Percentiles rank a stretch among this genome's conserved stretches.
Conservation (phyloP, 345 rosid species). For the Bruguiera sexangula region DNA sequence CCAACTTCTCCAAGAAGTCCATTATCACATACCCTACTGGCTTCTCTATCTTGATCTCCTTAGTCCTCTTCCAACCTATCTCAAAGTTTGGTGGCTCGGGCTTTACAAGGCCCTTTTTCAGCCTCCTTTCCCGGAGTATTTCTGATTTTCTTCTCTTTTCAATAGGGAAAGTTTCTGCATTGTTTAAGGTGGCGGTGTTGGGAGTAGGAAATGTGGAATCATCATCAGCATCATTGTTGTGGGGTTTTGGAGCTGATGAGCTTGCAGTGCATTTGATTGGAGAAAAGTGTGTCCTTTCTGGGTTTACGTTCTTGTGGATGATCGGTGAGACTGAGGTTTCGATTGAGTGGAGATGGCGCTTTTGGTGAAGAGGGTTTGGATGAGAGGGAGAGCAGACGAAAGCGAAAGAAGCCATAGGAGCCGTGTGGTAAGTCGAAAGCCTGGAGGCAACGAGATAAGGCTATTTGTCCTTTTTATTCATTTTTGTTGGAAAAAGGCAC, state of each 20-base stretch:
- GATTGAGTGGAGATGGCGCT: slow-evolving; percentile 4
- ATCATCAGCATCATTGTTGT: not conserved
- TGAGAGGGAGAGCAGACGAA: slow-evolving; percentile 21
- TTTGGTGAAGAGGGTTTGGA: slow-evolving; percentile 19
- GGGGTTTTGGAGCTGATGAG: slow-evolving; percentile 12
- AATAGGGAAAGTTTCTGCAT: slow-evolving; percentile 60
- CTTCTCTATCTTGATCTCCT: slow-evolving; percentile 60
- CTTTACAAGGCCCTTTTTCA: slow-evolving; percentile 34
- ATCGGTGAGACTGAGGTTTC: slow-evolving; percentile 1
- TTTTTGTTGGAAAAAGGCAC: not conserved
- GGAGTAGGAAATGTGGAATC: slow-evolving; percentile 39
- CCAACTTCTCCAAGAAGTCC: slow-evolving; percentile 77
- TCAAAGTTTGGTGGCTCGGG: slow-evolving; percentile 74
- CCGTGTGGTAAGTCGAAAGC: not conserved
- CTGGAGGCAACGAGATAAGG: not conserved
- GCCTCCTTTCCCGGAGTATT: slow-evolving; percentile 48
- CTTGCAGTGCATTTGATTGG: slow-evolving; percentile 36
- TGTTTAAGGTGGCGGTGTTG: slow-evolving; percentile 40
- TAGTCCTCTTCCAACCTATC: slow-evolving; percentile 83
- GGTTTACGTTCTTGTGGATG: slow-evolving; percentile 3
- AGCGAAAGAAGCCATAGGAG: slow-evolving; percentile 28
- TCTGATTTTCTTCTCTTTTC: slow-evolving; percentile 65
- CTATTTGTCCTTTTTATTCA: not conserved
- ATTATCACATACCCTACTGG: slow-evolving; percentile 75
- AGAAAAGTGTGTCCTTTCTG: not conserved